Percentiles rank a stretch among this genome's conserved stretches.
These are phyloP conservation scores for Trichoderma brevicompactum DNA, from an alignment of 2,329 filamentous ascomycete species.

Conservation along the genomic window DNA sequence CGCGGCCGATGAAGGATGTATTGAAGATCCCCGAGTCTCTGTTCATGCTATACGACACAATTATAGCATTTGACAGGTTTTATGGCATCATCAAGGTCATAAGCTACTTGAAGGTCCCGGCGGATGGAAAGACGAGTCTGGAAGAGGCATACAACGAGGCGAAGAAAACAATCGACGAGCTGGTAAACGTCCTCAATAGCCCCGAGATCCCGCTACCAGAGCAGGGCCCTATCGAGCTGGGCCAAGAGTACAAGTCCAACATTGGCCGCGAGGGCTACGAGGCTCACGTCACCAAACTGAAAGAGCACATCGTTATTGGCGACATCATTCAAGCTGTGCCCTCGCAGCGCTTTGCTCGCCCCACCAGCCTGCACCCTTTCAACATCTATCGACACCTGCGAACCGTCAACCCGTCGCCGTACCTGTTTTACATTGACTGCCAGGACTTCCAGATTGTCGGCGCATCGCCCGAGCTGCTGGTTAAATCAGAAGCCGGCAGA, in stretches of 20 bases:
- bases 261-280: constrained; percentile 90
- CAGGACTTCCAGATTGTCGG: constrained; percentile 92
- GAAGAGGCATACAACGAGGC: constrained; percentile 69
- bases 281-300: constrained; percentile 80
- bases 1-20: constrained; percentile 83
- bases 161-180: constrained; percentile 63
- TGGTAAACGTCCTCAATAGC: constrained; percentile 72
- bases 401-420: constrained; percentile 96
- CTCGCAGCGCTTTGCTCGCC: constrained; percentile 87
- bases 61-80: constrained; percentile 94
- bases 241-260: constrained; percentile 87
- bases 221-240: constrained; percentile 72
- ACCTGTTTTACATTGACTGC: constrained; percentile 95
- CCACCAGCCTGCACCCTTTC: constrained; percentile 91
- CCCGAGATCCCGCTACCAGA: constrained; percentile 77
- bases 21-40: constrained; percentile 88
- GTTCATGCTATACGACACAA: constrained; percentile 96
- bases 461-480: constrained; percentile 90
- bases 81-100: constrained; percentile 92
- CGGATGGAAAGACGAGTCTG: constrained; percentile 53
- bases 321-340: constrained; percentile 98
- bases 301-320: constrained; percentile 86
- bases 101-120: constrained; percentile 79
- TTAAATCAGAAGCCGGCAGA: constrained; percentile 83
- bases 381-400: constrained; percentile 96